phyloP scores from a whole-genome alignment of 306 rosid species.

The Bauhinia variegata region DNA sequence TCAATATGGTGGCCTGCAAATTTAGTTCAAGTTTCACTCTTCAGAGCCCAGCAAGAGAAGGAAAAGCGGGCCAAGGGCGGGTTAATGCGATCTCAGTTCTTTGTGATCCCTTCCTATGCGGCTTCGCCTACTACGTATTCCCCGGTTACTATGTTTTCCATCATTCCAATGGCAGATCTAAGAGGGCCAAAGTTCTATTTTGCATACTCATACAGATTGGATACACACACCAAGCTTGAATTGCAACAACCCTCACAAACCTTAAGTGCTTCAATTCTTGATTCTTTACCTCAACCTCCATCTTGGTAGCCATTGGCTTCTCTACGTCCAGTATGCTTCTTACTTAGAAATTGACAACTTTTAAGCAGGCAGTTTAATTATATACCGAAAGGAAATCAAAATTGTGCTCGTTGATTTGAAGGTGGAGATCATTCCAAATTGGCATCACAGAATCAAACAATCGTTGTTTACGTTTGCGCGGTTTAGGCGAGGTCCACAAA shows the following conservation, averaged over 20 bases:
- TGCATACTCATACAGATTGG: conserved; percentile 66
- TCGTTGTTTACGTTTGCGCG: neutral
- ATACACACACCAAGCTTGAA: conserved; percentile 50
- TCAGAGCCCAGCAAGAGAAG: conserved; percentile 89
- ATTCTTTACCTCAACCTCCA: conserved; percentile 44
- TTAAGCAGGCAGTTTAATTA: neutral
- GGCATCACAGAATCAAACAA: too few species aligned
- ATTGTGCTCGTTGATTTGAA: too few species aligned
- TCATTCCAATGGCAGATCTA: conserved; percentile 62
- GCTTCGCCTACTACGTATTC: conserved; percentile 82
- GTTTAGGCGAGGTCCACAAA: conserved; percentile 22
- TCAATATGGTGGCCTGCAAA: conserved; percentile 99
- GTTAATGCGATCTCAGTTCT: conserved; percentile 73
- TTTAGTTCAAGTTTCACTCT: conserved; percentile 94
- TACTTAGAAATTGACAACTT: neutral
- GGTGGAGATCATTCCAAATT: too few species aligned
- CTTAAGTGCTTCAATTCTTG: conserved; percentile 62
- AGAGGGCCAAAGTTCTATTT: conserved; percentile 72
- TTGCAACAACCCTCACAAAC: conserved; percentile 58
- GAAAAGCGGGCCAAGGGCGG: conserved; percentile 68
- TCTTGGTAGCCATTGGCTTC: conserved; percentile 49
- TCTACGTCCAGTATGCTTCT: neutral
- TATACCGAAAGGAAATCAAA: neutral
- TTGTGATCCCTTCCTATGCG: conserved; percentile 75
- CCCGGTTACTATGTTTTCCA: conserved; percentile 73